Percentiles rank a stretch among this genome's conserved stretches.
Evolutionary conservation across 371 early-diverging fungal genomes (phyloP).

Genomic region (Parasitella parasitica): DNA sequence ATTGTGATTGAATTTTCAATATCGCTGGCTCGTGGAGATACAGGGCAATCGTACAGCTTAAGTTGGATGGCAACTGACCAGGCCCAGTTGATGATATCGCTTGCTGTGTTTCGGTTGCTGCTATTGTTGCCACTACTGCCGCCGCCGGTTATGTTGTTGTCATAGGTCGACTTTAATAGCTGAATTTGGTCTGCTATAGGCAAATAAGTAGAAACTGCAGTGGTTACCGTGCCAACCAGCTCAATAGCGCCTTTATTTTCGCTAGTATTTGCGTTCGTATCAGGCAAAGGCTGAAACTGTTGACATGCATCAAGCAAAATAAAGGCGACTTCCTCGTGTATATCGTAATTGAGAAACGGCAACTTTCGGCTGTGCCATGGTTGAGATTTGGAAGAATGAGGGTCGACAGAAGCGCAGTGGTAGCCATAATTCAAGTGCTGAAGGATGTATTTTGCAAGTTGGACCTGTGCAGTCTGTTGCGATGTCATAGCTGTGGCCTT

Average conservation of each 20-base stretch:
- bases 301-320: constrained; percentile 40
- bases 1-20: constrained; percentile 32
- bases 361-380: constrained; percentile 31
- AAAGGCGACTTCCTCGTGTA: constrained; percentile 47
- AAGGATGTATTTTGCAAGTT: constrained; percentile 47
- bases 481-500: constrained; percentile 20
- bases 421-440: constrained; percentile 48
- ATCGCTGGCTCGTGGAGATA: constrained; percentile 33
- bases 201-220: constrained; percentile 29
- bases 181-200: constrained; percentile 30
- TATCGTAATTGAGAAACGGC: constrained; percentile 25
- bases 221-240: constrained; percentile 23
- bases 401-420: constrained; percentile 4
- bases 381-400: constrained; percentile 26
- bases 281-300: constrained; percentile 31
- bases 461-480: constrained; percentile 20
- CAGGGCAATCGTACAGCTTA: constrained; percentile 45
- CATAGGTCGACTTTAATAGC: constrained; percentile 25
- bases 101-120: constrained; percentile 9
- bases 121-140: not conserved
- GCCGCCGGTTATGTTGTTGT: constrained; percentile 7
- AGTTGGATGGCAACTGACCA: constrained; percentile 47
- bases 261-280: constrained; percentile 10
- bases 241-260: constrained; percentile 22
- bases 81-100: constrained; percentile 51